Evolutionary conservation across 345 rosid genomes (phyloP).

Genomic region (Stellera chamaejasme): DNA sequence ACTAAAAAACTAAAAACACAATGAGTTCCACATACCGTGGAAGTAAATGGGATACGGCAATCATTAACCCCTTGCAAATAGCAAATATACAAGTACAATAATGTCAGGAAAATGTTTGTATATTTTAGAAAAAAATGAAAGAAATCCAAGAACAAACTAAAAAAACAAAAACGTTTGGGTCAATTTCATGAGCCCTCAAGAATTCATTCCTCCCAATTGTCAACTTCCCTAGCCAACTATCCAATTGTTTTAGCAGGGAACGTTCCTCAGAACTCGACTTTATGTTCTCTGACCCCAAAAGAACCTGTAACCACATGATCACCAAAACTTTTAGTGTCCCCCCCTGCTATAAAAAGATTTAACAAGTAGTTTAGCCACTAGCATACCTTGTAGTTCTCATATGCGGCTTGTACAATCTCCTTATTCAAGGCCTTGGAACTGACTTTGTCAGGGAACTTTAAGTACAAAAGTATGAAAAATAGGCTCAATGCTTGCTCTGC

Average conservation of each 20-base stretch:
- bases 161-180: constrained; percentile 90
- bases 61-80: constrained; percentile 80
- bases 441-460: constrained; percentile 89
- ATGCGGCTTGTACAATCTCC: constrained; percentile 84
- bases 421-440: constrained; percentile 66
- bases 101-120: background rate
- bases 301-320: constrained; percentile 48
- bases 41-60: constrained; percentile 99
- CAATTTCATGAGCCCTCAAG: constrained; percentile 87
- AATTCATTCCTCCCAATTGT: constrained; percentile 96
- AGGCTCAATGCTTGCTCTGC: constrained; percentile 97
- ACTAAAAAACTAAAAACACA: background rate
- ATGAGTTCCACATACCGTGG: constrained; percentile 47
- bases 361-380: background rate
- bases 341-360: background rate
- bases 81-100: background rate
- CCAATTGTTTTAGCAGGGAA: constrained; percentile 86
- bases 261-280: constrained; percentile 98
- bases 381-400: constrained; percentile 93
- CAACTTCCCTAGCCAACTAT: constrained; percentile 99
- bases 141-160: constrained; percentile 41
- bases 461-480: constrained; percentile 88
- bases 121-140: background rate
- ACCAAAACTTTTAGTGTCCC: background rate
- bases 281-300: constrained; percentile 91